Conservation (phyloP, 345 rosid species). For the Brassica rapa region DNA sequence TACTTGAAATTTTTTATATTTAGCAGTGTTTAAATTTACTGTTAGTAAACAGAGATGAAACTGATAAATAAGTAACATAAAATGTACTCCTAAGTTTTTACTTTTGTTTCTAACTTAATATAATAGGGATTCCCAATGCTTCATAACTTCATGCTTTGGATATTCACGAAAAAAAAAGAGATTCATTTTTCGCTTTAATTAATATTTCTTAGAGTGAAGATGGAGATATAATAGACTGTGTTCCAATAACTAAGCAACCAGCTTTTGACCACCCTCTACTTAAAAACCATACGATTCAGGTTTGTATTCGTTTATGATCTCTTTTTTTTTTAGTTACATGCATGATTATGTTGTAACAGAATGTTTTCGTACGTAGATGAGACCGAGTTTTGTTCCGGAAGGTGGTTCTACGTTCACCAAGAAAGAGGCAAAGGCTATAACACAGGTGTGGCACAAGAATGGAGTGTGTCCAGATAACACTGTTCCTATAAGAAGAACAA, state of each 20-base stretch:
- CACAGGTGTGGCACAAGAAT: neutral
- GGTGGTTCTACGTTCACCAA: neutral
- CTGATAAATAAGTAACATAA: neutral
- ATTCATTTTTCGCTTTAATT: neutral
- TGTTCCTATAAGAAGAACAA: neutral
- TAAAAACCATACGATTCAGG: conserved; percentile 42
- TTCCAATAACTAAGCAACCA: conserved; percentile 30
- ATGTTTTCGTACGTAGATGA: neutral
- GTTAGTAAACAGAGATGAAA: neutral
- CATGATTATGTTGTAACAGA: neutral
- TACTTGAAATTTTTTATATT: neutral
- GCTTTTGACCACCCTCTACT: conserved; percentile 45
- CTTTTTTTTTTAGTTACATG: neutral
- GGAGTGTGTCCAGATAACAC: conserved; percentile 4
- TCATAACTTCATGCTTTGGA: neutral
- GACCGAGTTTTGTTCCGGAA: neutral
- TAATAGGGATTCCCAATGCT: neutral
- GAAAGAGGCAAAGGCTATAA: neutral
- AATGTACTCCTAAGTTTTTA: neutral
- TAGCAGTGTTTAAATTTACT: neutral
- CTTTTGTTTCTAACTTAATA: neutral
- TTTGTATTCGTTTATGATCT: neutral
- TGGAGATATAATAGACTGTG: neutral
- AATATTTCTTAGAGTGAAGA: neutral
- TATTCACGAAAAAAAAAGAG: neutral